Base-by-base conservation (phyloP, 2,329 filamentous ascomycete genomes). In the Sodiomyces alkalinus region DNA sequence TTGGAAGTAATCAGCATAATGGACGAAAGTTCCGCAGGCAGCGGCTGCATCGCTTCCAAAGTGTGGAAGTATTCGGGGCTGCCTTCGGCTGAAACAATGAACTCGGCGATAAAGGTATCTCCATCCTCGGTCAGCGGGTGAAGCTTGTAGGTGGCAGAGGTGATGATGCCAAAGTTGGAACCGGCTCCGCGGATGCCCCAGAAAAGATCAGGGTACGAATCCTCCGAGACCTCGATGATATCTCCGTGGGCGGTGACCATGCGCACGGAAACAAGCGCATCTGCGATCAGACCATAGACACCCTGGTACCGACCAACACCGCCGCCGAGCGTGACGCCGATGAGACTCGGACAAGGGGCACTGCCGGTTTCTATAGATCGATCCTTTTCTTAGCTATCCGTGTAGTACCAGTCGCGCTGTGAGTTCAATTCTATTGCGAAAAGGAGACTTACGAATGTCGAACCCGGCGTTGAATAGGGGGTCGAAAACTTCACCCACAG, bases 111-210 rank as follows among this genome's bases (percentile, higher is more conserved):
- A n/a, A 24, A 15, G 7, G 23, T 11, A n/a, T n/a, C 23, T 11
- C 9, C 14, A 17, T 14, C 14, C 23, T 25, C 33, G 15, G 28
- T 46, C n/a, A 44, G 42, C 38, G 54, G 39, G 22, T 32, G 43
- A 52, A 7, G 58, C 41, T 49, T 55, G 36, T 63, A 57, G 14
- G 45, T 53, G n/a, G 58, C 51, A 33, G 51, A 58, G 30, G 58
- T 42, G 22, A 66, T 52, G 28, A 67, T 55, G 22, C 62, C 62
- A 36, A 66, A 56, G 37, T 65, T 65, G 7, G 54, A 58, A 2
- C 58, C 62, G 3, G 62, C 63, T 11, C 62, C 63, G 42, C 49
- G 58, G 0, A 66, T 40, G 12, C 56, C 61, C 60, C 60, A 65
- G 37, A 62, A 48, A 0, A 66, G 41, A 33, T 64, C 58, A 7